phyloP scores from a whole-genome alignment of 495 filamentous ascomycete species.

The Sabuloglossum arenarium region DNA sequence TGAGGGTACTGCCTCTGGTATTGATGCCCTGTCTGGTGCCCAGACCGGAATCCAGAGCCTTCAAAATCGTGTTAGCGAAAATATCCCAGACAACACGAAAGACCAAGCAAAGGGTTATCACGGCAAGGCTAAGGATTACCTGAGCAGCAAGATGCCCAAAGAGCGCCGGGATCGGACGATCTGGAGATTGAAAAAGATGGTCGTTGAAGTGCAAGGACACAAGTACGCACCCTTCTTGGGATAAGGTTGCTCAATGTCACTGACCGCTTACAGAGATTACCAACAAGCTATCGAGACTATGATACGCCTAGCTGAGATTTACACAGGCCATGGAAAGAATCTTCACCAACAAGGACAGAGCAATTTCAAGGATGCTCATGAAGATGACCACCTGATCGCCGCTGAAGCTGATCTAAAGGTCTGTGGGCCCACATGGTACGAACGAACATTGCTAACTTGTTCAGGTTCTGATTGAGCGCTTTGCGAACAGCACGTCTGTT shows the following conservation, averaged over 20 bases:
- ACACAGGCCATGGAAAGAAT: slow-evolving; percentile 51
- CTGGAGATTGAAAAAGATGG: slow-evolving; percentile 93
- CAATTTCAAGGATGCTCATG: slow-evolving; percentile 47
- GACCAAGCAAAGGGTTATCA: slow-evolving; percentile 32
- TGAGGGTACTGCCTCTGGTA: slow-evolving; percentile 22
- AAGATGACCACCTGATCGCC: slow-evolving; percentile 32
- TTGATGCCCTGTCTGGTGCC: slow-evolving; percentile 33
- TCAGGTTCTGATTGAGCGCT: slow-evolving; percentile 76
- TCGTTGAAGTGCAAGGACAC: slow-evolving; percentile 86
- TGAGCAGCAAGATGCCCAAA: slow-evolving; percentile 67
- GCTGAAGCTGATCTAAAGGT: slow-evolving; percentile 71
- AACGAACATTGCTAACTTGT: slow-evolving; percentile 24
- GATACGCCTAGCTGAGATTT: slow-evolving; percentile 65
- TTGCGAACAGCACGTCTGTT: slow-evolving; percentile 80
- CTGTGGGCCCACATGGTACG: slow-evolving; percentile 11
- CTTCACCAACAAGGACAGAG: slow-evolving; percentile 38
- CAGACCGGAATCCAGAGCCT: slow-evolving; percentile 27
- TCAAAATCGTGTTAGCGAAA: slow-evolving; percentile 26
- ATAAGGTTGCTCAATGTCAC: not conserved
- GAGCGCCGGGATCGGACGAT: slow-evolving; percentile 87
- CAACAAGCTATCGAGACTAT: slow-evolving; percentile 73
- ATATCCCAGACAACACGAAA: slow-evolving; percentile 40
- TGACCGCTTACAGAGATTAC: slow-evolving; percentile 24
- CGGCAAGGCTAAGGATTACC: slow-evolving; percentile 45
- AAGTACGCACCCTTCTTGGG: slow-evolving; percentile 28